phyloP scores from a whole-genome alignment of 2,329 filamentous ascomycete species.

The Rhinocladiella similis region DNA sequence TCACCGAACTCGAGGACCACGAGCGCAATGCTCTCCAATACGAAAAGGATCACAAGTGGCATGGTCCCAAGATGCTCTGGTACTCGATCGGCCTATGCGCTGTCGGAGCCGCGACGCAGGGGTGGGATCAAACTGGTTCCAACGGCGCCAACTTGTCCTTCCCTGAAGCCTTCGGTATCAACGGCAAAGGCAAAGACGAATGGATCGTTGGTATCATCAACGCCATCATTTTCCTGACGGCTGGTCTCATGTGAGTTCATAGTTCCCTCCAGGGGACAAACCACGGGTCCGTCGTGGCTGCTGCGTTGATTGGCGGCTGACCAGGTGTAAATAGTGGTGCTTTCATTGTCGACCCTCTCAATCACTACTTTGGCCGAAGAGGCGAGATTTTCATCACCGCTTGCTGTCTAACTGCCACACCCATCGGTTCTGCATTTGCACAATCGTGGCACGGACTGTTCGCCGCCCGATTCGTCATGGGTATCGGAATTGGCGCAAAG shows the following conservation, averaged over 20 bases:
- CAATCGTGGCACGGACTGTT: conserved; percentile 43
- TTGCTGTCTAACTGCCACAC: conserved; percentile 36
- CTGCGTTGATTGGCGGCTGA: neutral
- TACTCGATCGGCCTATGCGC: conserved; percentile 37
- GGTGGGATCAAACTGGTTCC: conserved; percentile 38
- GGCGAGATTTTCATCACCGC: conserved; percentile 41
- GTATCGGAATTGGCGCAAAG: conserved; percentile 44
- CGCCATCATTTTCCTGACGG: conserved; percentile 42
- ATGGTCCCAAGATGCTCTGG: conserved; percentile 36
- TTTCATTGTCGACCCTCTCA: conserved; percentile 39
- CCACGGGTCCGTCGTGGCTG: too few species aligned
- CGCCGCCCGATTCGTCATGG: conserved; percentile 42
- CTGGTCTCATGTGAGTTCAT: conserved; percentile 33
- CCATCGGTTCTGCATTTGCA: conserved; percentile 37
- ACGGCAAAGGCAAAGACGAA: conserved; percentile 25
- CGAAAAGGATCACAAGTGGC: conserved; percentile 33
- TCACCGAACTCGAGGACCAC: conserved; percentile 15
- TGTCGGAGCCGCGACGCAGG: conserved; percentile 37
- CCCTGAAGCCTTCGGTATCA: conserved; percentile 28
- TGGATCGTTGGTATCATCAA: conserved; percentile 44
- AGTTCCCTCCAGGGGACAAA: too few species aligned
- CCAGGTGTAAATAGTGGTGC: conserved; percentile 26
- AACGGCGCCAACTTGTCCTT: conserved; percentile 41
- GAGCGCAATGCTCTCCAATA: conserved; percentile 13
- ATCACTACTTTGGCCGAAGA: conserved; percentile 31